Evolutionary conservation across 2,329 filamentous ascomycete species (phyloP), one percentile per base, ranked within the genome.

Genomic region (Diaporthe sp.): DNA sequence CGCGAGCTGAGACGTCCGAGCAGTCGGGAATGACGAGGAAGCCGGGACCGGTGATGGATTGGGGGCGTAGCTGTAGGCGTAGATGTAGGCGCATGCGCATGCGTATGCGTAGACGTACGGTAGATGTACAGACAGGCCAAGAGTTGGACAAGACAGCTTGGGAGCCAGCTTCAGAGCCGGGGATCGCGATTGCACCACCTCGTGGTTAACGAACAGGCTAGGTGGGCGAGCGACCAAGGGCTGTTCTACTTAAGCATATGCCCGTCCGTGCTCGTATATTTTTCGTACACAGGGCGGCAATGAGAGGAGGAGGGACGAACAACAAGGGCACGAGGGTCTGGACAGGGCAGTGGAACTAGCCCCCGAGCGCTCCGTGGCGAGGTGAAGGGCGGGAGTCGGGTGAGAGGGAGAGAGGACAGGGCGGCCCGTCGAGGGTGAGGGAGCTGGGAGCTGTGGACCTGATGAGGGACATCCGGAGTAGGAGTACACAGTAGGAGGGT

Each of bases 121-220:
- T 9, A 63, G 39, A 37, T 35, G 53, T 72, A 68, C 73, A 42
- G 61, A 47, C 42, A 25, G n/a, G 37, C 55, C 59, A 42, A 35
- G 30, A 17, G 42, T 15, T 63, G 32, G 39, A 63, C 58, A 19
- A 61, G 56, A 30, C 37, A 65, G 66, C 53, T 71, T 19, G 19
- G 32, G 19, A 19, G 42, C 51, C 51, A 55, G 35, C 32, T 32
- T 35, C 42, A 35, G 58, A 61, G 47, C 70, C 59, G 70, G 70
- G 66, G 51, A 66, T 66, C 66, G 70, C 44, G 44, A 51, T n/a
- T 72, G 70, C 61, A 66, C 61, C 61, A 66, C 63, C 22, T 51
- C 44, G 30, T 22, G 32, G 63, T 10, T 51, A 27, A 37, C 9
- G 47, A 37, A 37, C 25, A 66, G 44, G n/a, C 63, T 51, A 8